Conservation (phyloP, 2,329 filamentous ascomycete species). For the Moelleriella libera region DNA sequence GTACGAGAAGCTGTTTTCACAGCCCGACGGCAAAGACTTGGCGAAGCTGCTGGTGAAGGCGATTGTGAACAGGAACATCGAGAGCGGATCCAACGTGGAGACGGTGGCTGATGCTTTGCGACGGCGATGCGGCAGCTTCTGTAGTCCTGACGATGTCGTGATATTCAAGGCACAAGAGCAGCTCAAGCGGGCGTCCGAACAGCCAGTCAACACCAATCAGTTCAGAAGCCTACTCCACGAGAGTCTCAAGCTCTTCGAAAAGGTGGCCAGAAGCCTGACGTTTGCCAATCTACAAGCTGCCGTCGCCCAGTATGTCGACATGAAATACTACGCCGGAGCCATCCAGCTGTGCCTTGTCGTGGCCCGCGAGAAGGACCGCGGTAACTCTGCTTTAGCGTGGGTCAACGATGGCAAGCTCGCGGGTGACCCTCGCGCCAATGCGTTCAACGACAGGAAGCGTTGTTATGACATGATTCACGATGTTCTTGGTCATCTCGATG, state of each 20-base stretch:
- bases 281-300: constrained; percentile 68
- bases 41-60: constrained; percentile 93
- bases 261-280: constrained; percentile 72
- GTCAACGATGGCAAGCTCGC: constrained; percentile 68
- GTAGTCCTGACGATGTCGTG: constrained; percentile 89
- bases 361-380: constrained; percentile 72
- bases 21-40: constrained; percentile 65
- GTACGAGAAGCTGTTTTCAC: constrained; percentile 78
- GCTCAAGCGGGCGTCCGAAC: constrained; percentile 74
- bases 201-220: constrained; percentile 58
- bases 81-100: constrained; percentile 92
- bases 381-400: constrained; percentile 75
- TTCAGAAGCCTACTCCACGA: constrained; percentile 75
- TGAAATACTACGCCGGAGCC: constrained; percentile 87
- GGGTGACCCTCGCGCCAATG: constrained; percentile 52
- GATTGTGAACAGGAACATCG: constrained; percentile 95
- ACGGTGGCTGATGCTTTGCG: constrained; percentile 91
- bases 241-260: constrained; percentile 74
- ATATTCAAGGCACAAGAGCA: constrained; percentile 98
- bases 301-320: constrained; percentile 61
- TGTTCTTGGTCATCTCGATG: constrained; percentile 67
- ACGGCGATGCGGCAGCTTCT: constrained; percentile 89
- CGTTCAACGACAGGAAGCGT: constrained; percentile 56
- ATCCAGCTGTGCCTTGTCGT: constrained; percentile 78
- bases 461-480: constrained; percentile 83